phyloP scores from a whole-genome alignment of 2,329 filamentous ascomycete genomes.

The Sodiomyces alkalinus region DNA sequence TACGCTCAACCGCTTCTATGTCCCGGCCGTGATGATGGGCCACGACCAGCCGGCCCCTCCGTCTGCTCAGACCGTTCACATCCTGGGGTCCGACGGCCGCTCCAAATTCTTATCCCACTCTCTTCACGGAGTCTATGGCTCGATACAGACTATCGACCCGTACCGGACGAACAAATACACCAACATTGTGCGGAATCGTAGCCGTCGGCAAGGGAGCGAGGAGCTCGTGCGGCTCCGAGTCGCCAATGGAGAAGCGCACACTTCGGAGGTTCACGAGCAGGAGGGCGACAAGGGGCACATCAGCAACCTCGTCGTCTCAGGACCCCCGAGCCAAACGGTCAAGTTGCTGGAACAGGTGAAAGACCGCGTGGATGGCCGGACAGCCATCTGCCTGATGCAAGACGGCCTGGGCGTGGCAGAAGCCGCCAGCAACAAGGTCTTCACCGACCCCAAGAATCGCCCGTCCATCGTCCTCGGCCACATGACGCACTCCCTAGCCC shows the following conservation, averaged over 20 bases:
- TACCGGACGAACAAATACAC: slow-evolving; percentile 2
- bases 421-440: slow-evolving; percentile 54
- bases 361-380: slow-evolving; percentile 50
- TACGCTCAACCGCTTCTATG: slow-evolving; percentile 13
- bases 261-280: background rate
- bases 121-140: slow-evolving; percentile 23
- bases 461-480: slow-evolving; percentile 67
- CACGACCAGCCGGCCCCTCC: slow-evolving; percentile 14
- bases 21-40: slow-evolving; percentile 20
- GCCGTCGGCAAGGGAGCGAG: background rate
- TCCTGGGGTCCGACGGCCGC: slow-evolving; percentile 24
- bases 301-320: slow-evolving; percentile 55
- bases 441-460: slow-evolving; percentile 45
- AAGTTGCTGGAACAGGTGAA: slow-evolving; percentile 43
- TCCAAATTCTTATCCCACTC: slow-evolving; percentile 25
- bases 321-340: slow-evolving; percentile 35
- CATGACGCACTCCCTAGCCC: slow-evolving; percentile 30
- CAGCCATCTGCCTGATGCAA: slow-evolving; percentile 62
- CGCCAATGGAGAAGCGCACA: too few relatives aligned
- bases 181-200: slow-evolving; percentile 4
- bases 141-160: slow-evolving; percentile 18
- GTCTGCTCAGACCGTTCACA: slow-evolving; percentile 22
- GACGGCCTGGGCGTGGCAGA: slow-evolving; percentile 80
- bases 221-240: slow-evolving; percentile 4
- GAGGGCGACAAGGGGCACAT: slow-evolving; percentile 36